Percentiles rank a stretch among this genome's conserved stretches.
Evolutionary conservation across 768 basidiomycete genomes (phyloP).

Genomic region (Cubamyces lactineus): DNA sequence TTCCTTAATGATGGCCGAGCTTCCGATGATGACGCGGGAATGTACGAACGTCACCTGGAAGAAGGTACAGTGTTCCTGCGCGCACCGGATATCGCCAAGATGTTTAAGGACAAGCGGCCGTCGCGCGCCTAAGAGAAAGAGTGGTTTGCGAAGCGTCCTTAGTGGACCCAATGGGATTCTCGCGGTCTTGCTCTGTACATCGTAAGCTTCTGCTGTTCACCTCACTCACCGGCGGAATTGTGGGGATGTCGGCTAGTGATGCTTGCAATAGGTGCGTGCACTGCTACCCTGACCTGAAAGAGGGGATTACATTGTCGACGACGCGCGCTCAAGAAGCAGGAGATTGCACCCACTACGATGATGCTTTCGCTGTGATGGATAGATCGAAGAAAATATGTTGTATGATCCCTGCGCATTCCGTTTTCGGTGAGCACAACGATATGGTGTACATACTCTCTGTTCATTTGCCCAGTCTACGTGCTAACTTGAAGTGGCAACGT

Average conservation of each 20-base stretch:
- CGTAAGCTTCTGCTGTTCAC: neutral
- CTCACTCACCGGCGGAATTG: too few relatives aligned
- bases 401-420: slow-evolving; percentile 25
- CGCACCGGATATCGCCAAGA: neutral
- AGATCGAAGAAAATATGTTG: slow-evolving; percentile 16
- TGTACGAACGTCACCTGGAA: neutral
- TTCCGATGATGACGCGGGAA: slow-evolving; percentile 12
- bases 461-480: too few relatives aligned
- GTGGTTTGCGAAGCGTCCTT: slow-evolving; percentile 14
- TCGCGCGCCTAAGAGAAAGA: slow-evolving; percentile 1
- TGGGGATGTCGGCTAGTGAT: neutral
- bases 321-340: slow-evolving; percentile 27
- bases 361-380: slow-evolving; percentile 13
- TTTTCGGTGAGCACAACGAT: slow-evolving; percentile 20
- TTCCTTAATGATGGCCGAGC: slow-evolving; percentile 16
- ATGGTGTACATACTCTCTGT: slow-evolving; percentile 1
- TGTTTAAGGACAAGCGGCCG: slow-evolving; percentile 7
- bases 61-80: neutral
- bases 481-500: neutral
- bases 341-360: slow-evolving; percentile 23
- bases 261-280: slow-evolving; percentile 8
- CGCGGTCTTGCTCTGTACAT: slow-evolving; percentile 12
- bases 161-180: slow-evolving; percentile 14
- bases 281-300: slow-evolving; percentile 24
- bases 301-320: slow-evolving; percentile 31